Evolutionary conservation across 148 eudicot species (phyloP), one percentile per base, ranked within the genome.

Genomic region (Amaranthus hypochondriacus): DNA sequence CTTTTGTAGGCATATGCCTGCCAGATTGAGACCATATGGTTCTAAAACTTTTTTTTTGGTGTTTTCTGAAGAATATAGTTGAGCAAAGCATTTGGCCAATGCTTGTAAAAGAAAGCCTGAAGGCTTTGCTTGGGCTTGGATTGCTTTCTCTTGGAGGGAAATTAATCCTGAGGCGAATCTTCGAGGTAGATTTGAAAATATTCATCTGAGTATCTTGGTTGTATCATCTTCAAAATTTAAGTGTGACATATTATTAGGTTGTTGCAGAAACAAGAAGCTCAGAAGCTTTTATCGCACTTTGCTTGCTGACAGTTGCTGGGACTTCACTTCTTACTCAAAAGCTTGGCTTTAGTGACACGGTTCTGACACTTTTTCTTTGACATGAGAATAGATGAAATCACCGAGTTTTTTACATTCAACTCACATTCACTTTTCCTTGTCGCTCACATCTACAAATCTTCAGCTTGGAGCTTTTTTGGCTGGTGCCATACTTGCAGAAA

Each of bases 281-380:
- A 49, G 99, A 95, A 85, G 99, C 99, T 79, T 95, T 95, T 82
- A 91, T 95, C 71, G 99, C 99, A 48, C 96, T 95, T 55, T 95
- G 99, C 85, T 86, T 95, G 18, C 88, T 95, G 68, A 95, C 97
- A 57, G 97, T 95, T 70, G 93, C 96, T 28, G 97, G 99, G 79
- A 95, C 97, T 62, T 92, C 99, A 73, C 99, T 95, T 69, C 15
- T 92, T 55, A 95, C 99, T 5, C 99, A 95, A 79, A 89, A 87
- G 86, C 90, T 95, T 85, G 99, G 99, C 79, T 95, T 95, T 81
- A 95, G 99, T 89, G 98, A 95, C 84, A 95, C 98, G 93, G 97
- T 92, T 71, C 75, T 72, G 43, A 61, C 50, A 39, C 15, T 18
- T 60, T 80, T 44, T 39, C n/a, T 60, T 75, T 63, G 42, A 48